A percentile compares a stretch with the other conserved stretches of the same genome.
These are phyloP conservation scores for Phytopythium delawarense DNA, from an alignment of 352 stramenopile species.

Conservation along the genomic window DNA sequence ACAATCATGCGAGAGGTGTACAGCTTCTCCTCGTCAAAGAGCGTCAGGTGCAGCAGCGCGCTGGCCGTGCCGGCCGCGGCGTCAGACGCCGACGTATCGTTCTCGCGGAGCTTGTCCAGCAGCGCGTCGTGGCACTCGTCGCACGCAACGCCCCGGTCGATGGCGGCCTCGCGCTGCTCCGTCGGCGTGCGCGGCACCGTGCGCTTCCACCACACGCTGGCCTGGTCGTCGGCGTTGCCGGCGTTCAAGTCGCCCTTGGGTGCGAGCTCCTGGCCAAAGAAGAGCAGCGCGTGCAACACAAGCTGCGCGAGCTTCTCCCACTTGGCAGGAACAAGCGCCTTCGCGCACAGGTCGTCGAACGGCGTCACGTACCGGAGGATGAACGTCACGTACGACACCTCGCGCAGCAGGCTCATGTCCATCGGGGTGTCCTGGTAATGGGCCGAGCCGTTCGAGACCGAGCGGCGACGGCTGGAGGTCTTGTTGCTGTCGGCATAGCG, in stretches of 20 bases:
- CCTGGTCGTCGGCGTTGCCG: constrained; percentile 18
- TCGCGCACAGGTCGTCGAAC: constrained; percentile 64
- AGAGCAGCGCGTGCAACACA: constrained; percentile 61
- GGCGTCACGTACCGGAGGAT: constrained; percentile 76
- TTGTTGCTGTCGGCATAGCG: background rate
- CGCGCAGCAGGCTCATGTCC: constrained; percentile 57
- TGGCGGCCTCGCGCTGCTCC: constrained; percentile 53
- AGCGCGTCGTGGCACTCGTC: constrained; percentile 39
- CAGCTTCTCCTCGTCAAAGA: constrained; percentile 78
- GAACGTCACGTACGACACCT: constrained; percentile 75
- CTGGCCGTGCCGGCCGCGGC: constrained; percentile 24
- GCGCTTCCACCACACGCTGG: constrained; percentile 51
- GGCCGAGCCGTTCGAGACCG: background rate
- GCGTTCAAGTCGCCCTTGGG: constrained; percentile 32
- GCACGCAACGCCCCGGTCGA: constrained; percentile 27
- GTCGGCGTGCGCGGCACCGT: constrained; percentile 27
- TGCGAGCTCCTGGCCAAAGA: constrained; percentile 54
- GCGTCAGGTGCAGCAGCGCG: constrained; percentile 44
- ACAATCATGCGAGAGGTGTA: constrained; percentile 79
- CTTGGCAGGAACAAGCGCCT: constrained; percentile 52
- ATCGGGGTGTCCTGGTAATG: constrained; percentile 7
- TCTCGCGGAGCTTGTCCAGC: constrained; percentile 24
- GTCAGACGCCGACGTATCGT: constrained; percentile 19
- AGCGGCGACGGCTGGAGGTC: background rate
- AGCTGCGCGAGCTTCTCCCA: constrained; percentile 76